These are phyloP conservation scores for Syzygium syzygioides DNA, from an alignment of 441 rosid genomes.

Conservation along the genomic window DNA sequence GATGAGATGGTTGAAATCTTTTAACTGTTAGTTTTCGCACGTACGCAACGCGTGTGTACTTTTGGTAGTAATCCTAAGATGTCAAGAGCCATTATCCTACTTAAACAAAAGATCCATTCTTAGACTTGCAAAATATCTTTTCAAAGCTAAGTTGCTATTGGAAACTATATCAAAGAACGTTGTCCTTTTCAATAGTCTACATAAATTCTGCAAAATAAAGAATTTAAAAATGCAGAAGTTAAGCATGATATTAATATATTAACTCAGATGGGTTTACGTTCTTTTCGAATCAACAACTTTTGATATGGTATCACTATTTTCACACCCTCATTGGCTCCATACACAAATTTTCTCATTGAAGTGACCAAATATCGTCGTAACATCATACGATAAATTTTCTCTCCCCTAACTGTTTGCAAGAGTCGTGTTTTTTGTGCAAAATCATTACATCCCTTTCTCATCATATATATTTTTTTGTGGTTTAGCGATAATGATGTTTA, in stretches of 20 bases:
- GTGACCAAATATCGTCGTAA: background rate
- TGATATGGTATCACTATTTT: background rate
- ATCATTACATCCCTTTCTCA: background rate
- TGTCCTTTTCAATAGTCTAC: background rate
- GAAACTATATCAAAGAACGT: background rate
- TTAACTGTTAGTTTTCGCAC: too few species aligned
- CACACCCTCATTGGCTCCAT: background rate
- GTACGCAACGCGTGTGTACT: background rate
- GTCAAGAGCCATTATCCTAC: background rate
- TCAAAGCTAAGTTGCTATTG: background rate
- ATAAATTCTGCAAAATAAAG: background rate
- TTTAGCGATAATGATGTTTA: background rate
- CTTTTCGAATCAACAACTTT: background rate
- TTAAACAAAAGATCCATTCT: background rate
- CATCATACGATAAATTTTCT: background rate
- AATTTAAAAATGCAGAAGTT: background rate
- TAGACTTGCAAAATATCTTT: background rate
- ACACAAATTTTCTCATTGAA: background rate
- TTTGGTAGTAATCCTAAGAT: background rate
- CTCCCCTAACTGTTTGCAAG: background rate
- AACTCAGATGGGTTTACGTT: background rate
- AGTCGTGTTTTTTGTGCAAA: background rate
- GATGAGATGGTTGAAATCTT: background rate
- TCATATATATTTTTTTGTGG: background rate
- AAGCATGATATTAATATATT: background rate